A percentile compares a stretch with the other conserved stretches of the same genome.
Conservation (phyloP, 2,329 filamentous ascomycete species). For the Cordyceps cicadae region DNA sequence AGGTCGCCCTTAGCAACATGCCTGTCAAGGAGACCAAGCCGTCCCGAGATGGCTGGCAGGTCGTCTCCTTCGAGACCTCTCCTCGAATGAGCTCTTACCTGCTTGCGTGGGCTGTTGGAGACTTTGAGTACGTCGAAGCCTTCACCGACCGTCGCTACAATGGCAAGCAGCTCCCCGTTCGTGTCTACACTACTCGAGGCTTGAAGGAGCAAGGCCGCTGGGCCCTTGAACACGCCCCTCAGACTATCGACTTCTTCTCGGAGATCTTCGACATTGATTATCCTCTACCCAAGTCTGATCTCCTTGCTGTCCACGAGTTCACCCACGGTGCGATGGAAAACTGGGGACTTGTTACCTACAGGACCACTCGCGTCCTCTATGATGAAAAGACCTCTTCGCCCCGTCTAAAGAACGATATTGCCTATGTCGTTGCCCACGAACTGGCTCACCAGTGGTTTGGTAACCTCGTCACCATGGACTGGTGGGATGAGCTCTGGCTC, state of each 20-base stretch:
- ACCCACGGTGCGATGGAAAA: slow-evolving; percentile 86
- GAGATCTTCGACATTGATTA: slow-evolving; percentile 92
- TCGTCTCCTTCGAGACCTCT: slow-evolving; percentile 72
- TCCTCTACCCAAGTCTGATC: slow-evolving; percentile 82
- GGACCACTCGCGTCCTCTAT: slow-evolving; percentile 91
- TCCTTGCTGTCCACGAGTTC: slow-evolving; percentile 90
- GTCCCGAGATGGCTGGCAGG: slow-evolving; percentile 56
- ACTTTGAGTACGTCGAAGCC: slow-evolving; percentile 94
- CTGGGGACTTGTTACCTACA: slow-evolving; percentile 93
- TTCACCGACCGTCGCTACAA: slow-evolving; percentile 86
- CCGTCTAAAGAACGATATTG: slow-evolving; percentile 84
- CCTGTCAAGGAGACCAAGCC: slow-evolving; percentile 64
- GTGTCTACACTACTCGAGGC: slow-evolving; percentile 93
- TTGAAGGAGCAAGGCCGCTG: slow-evolving; percentile 85
- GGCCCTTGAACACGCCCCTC: slow-evolving; percentile 83
- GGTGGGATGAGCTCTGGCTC: slow-evolving; percentile 86
- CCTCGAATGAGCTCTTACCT: slow-evolving; percentile 91
- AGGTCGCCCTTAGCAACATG: slow-evolving; percentile 93
- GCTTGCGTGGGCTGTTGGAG: slow-evolving; percentile 87
- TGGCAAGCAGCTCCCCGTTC: slow-evolving; percentile 81
- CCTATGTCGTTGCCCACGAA: slow-evolving; percentile 97
- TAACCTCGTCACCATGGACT: slow-evolving; percentile 93
- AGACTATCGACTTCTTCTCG: slow-evolving; percentile 94
- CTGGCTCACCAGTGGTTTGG: slow-evolving; percentile 95
- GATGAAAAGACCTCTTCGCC: slow-evolving; percentile 87